Evolutionary conservation across 768 basidiomycete species (phyloP).

Genomic region (Xanthoconium purpureum): DNA sequence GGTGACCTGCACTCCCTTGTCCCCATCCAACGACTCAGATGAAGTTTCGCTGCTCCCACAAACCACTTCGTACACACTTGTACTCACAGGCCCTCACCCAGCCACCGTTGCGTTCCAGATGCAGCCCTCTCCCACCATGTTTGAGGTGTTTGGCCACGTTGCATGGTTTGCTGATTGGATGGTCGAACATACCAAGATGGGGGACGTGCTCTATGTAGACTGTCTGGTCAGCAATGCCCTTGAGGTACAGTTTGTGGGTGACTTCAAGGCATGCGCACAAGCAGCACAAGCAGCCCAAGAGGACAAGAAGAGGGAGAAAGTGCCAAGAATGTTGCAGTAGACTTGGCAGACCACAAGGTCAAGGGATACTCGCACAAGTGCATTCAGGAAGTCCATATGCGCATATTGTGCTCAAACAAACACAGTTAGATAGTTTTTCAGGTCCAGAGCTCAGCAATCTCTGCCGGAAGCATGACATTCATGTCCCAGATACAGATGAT

Average conservation of each 20-base stretch:
- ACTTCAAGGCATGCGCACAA: conserved; percentile 82
- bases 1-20: no score
- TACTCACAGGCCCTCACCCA: no score
- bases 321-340: conserved; percentile 64
- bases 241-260: conserved; percentile 84
- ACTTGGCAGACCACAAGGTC: conserved; percentile 70
- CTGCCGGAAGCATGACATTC: conserved; percentile 73
- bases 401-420: background rate
- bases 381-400: conserved; percentile 19
- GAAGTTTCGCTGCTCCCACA: no score
- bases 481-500: conserved; percentile 90
- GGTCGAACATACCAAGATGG: conserved; percentile 94
- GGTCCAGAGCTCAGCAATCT: conserved; percentile 88
- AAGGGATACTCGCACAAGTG: conserved; percentile 90
- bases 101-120: no score
- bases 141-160: conserved; percentile 96
- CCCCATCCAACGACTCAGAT: no score
- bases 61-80: no score
- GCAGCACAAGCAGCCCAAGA: conserved; percentile 54
- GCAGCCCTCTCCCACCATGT: conserved; percentile 55
- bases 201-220: conserved; percentile 94
- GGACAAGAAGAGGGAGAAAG: conserved; percentile 46
- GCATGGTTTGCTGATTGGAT: conserved; percentile 99
- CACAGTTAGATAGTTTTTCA: conserved; percentile 74
- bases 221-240: conserved; percentile 93